Evolutionary conservation across 2,329 filamentous ascomycete genomes (phyloP), one percentile per base, ranked within the genome.

Genomic region (Alternaria hordeiaustralica): DNA sequence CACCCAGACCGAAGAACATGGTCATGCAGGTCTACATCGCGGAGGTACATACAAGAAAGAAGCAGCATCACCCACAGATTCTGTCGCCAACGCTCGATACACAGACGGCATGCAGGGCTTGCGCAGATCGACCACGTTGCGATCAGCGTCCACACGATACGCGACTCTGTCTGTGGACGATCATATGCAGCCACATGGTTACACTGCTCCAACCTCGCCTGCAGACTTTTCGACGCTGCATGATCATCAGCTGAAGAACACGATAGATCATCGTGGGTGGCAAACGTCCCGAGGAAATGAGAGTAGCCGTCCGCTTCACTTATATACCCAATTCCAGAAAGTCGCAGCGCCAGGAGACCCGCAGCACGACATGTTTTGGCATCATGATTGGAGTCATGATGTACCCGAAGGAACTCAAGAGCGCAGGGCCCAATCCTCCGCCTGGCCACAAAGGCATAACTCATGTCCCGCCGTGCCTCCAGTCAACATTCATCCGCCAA

Each of bases 391-490:
- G 28, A 10, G 8, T 20, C 8, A n/a, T 6, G 26, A 13, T 23
- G 25, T 7, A 20, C 15, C 13, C 2, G 26, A 9, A 3, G 25
- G 1, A 4, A 18, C 4, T 7, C 33, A 54, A 10, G 18, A 20
- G 13, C 36, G 45, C 23, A 41, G n/a, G 10, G 3, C 13, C 33
- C 12, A 33, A 54, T 20, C 23, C 43, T 18, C 36, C 25, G 18
- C 25, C 23, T 28, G 46, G 30, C 64, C 65, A 41, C 55, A 60
- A 26, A 60, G 64, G 59, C 65, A 70, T 26, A 68, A 65, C 21
- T 71, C 70, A 9, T 75, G 70, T 64, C 73, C 72, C 8, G 67
- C 61, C 36, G 62, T 67, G 21, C 64, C 70, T 36, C 61, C 67
- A 11, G 12, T 54, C 23, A 28, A 43, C 2, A 43, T 47, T 8